Conservation (phyloP, 176 grass and related monocot species). For the Tillandsia leiboldiana region DNA sequence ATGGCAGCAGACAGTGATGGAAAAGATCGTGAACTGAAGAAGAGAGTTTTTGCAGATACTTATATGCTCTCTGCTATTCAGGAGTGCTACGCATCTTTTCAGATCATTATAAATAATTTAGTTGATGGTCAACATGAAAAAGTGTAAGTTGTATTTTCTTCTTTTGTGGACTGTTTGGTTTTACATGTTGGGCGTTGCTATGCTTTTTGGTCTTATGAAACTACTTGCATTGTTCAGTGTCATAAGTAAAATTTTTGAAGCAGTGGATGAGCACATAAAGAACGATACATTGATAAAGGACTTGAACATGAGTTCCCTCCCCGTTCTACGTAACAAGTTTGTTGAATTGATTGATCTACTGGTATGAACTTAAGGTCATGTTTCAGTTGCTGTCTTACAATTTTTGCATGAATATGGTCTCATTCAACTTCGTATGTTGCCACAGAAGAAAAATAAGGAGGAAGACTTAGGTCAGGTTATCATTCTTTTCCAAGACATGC, state of each 20-base stretch:
- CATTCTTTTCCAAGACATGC: conserved; percentile 87
- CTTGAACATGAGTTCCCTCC: conserved; percentile 61
- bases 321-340: conserved; percentile 66
- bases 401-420: neutral
- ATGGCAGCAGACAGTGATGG: conserved; percentile 87
- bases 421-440: conserved; percentile 6
- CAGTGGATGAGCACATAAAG: conserved; percentile 44
- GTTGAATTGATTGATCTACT: conserved; percentile 62
- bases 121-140: conserved; percentile 46
- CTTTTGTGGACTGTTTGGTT: neutral
- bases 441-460: conserved; percentile 56
- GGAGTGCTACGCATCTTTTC: conserved; percentile 93
- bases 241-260: conserved; percentile 58
- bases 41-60: conserved; percentile 50
- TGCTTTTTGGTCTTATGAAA: conserved; percentile 13
- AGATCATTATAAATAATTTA: conserved; percentile 65
- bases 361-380: conserved; percentile 36
- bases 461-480: conserved; percentile 57
- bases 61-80: conserved; percentile 82
- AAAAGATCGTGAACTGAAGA: conserved; percentile 79
- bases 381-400: neutral
- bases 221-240: conserved; percentile 35
- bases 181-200: conserved; percentile 9
- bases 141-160: conserved; percentile 36
- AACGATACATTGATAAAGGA: conserved; percentile 32